phyloP scores from a whole-genome alignment of 345 rosid genomes.

The Eucalyptus curtisii region DNA sequence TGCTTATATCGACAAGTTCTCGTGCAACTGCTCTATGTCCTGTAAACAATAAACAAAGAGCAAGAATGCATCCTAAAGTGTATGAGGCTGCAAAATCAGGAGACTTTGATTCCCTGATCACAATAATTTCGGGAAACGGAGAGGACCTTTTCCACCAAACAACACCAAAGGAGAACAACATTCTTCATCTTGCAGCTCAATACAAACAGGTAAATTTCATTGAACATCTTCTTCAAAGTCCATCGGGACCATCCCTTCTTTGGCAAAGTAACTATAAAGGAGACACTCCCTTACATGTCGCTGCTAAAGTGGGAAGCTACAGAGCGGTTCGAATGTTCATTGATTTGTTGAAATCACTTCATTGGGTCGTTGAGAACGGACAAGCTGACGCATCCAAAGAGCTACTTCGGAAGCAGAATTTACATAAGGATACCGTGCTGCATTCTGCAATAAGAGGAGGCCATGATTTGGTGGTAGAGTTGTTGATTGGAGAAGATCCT shows the following conservation, averaged over 20 bases:
- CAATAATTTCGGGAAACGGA: neutral
- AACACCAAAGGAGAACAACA: neutral
- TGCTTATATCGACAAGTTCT: neutral
- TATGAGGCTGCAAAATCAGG: neutral
- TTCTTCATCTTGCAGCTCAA: neutral
- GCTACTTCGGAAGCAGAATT: too few relatives aligned
- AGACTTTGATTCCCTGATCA: neutral
- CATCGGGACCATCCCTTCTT: neutral
- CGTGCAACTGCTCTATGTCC: neutral
- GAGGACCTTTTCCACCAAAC: neutral
- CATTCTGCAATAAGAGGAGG: too few relatives aligned
- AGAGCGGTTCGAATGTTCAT: neutral
- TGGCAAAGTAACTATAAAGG: neutral
- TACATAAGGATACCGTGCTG: too few relatives aligned
- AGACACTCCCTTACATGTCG: neutral
- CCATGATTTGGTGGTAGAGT: too few relatives aligned
- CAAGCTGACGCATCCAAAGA: neutral
- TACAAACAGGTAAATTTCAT: neutral
- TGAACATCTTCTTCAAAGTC: neutral
- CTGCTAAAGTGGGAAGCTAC: neutral
- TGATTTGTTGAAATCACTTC: neutral
- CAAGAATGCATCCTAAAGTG: neutral
- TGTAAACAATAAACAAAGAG: neutral
- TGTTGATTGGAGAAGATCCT: too few relatives aligned
- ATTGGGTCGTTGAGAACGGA: neutral